These are phyloP conservation scores for Cercospora berteroae DNA, from an alignment of 2,329 filamentous ascomycete genomes.

Conservation along the genomic window DNA sequence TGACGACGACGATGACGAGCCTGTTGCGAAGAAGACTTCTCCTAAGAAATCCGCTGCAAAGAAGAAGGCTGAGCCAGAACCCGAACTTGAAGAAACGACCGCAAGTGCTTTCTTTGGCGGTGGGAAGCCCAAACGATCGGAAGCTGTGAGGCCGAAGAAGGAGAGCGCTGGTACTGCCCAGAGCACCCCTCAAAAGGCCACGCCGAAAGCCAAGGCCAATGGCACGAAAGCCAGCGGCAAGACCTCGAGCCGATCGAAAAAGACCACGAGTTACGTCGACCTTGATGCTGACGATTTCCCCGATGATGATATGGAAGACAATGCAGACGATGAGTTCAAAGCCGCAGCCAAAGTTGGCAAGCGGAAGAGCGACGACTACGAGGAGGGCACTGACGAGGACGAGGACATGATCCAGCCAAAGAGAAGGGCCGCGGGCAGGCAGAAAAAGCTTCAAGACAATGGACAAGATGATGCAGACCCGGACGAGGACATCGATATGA, in stretches of 20 bases:
- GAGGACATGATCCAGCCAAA: constrained; percentile 67
- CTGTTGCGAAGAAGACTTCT: constrained; percentile 18
- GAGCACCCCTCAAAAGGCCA: constrained; percentile 41
- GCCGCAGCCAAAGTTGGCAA: constrained; percentile 63
- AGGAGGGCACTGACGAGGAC: constrained; percentile 60
- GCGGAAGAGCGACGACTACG: constrained; percentile 65
- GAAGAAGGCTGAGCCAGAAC: constrained; percentile 38
- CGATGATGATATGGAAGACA: constrained; percentile 46
- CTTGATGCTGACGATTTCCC: constrained; percentile 39
- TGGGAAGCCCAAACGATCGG: constrained; percentile 54
- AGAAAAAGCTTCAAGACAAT: constrained; percentile 37
- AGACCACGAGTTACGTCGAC: constrained; percentile 42
- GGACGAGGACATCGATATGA: constrained; percentile 54
- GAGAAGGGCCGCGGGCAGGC: constrained; percentile 25
- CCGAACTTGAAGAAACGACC: constrained; percentile 53
- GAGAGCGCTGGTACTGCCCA: constrained; percentile 25
- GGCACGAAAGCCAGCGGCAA: constrained; percentile 41
- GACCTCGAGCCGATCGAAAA: constrained; percentile 43
- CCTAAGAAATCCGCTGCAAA: constrained; percentile 55
- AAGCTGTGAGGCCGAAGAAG: constrained; percentile 32
- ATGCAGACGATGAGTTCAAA: constrained; percentile 79
- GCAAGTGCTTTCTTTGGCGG: constrained; percentile 63
- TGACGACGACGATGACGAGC: constrained; percentile 62
- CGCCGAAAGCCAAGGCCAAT: constrained; percentile 36
- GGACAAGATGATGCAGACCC: constrained; percentile 43